These are phyloP conservation scores for Globisporangium takayamanum DNA, from an alignment of 352 stramenopile species.

Conservation along the genomic window DNA sequence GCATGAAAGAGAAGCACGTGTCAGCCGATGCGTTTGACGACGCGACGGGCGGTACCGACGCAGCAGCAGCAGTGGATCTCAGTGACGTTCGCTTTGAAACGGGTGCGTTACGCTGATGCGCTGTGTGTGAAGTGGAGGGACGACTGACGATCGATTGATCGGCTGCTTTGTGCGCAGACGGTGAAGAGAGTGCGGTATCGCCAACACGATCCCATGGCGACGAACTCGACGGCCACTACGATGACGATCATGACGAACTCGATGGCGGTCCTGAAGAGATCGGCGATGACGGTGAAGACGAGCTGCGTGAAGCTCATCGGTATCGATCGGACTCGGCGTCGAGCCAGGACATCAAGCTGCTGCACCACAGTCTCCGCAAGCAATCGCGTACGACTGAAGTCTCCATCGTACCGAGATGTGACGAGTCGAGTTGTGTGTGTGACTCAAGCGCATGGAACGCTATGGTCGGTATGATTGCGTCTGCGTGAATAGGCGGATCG, in stretches of 20 bases:
- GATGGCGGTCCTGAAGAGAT: constrained; percentile 14
- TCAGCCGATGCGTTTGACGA: constrained; percentile 66
- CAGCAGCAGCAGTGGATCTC: constrained; percentile 34
- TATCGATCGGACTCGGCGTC: constrained; percentile 27
- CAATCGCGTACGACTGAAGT: constrained; percentile 35
- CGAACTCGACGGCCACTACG: constrained; percentile 2
- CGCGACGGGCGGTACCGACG: constrained; percentile 7
- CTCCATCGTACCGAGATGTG: neutral
- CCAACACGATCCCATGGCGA: constrained; percentile 15
- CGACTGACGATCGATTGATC: neutral
- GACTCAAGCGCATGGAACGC: neutral
- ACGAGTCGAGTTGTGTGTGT: neutral
- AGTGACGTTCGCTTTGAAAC: constrained; percentile 57
- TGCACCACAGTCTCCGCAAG: constrained; percentile 45
- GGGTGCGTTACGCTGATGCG: constrained; percentile 17
- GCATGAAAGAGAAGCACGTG: constrained; percentile 94
- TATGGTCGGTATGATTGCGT: neutral
- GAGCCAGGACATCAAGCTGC: constrained; percentile 54
- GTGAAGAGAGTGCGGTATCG: constrained; percentile 21
- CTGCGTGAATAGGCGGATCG: constrained; percentile 16
- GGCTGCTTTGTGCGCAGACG: constrained; percentile 15
- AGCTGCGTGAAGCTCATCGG: constrained; percentile 19
- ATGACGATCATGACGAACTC: constrained; percentile 21
- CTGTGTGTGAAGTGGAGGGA: neutral
- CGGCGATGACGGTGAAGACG: constrained; percentile 14